Conservation (phyloP, 2,329 filamentous ascomycete species). For the Fusarium vanettenii region DNA sequence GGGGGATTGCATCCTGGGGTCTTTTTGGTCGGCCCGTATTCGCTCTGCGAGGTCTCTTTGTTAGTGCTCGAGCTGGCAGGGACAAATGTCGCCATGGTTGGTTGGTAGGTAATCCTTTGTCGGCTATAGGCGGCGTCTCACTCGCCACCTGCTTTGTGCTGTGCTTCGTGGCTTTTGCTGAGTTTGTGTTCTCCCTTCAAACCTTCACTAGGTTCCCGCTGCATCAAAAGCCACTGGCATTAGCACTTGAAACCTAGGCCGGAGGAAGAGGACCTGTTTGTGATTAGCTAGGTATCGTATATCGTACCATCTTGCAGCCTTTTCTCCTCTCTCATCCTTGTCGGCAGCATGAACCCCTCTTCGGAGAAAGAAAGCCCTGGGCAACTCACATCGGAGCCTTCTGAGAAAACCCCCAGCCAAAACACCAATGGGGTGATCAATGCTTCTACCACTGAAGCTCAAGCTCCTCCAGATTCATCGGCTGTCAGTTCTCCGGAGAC, state of each 20-base stretch:
- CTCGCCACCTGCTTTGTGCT: not conserved
- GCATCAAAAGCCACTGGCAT: not conserved
- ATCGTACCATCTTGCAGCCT: not conserved
- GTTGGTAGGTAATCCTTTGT: not conserved
- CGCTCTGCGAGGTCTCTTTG: not conserved
- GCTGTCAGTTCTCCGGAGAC: not conserved
- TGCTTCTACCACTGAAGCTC: not conserved
- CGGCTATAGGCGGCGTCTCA: not conserved
- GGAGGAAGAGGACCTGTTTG: not conserved
- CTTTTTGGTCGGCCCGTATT: not conserved
- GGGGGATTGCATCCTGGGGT: not conserved
- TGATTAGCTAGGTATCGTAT: not conserved
- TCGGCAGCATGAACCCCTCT: not conserved
- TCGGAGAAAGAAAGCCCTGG: not conserved
- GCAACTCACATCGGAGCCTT: not conserved
- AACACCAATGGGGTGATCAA: not conserved
- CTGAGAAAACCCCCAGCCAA: not conserved
- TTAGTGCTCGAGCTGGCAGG: not conserved
- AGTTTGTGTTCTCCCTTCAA: not conserved
- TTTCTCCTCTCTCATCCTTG: not conserved
- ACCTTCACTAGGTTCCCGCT: not conserved
- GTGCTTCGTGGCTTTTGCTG: not conserved
- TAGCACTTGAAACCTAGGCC: not conserved
- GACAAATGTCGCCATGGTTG: not conserved
- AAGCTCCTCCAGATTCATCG: not conserved